phyloP scores from a whole-genome alignment of 1,284 basidiomycete genomes.

The Ustilago trichophora region DNA sequence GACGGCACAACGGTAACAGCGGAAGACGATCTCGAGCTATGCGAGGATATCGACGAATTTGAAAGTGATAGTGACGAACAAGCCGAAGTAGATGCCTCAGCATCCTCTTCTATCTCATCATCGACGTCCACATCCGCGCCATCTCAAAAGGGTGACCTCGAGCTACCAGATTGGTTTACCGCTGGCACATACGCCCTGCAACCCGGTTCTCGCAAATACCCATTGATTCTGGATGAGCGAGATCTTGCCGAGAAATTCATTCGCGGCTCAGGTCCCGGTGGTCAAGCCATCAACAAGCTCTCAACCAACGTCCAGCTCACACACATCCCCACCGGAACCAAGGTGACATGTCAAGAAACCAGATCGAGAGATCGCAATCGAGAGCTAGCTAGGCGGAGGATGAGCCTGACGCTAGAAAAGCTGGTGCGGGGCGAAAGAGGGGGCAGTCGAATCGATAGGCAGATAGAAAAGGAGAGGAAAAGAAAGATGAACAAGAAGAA shows the following conservation, averaged over 20 bases:
- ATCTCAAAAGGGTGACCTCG: not conserved
- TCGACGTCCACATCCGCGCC: not conserved
- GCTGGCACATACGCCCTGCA: constrained; percentile 48
- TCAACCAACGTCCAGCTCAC: constrained; percentile 57
- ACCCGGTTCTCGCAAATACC: constrained; percentile 53
- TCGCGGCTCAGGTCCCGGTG: constrained; percentile 63
- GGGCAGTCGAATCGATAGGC: constrained; percentile 39
- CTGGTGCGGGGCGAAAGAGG: constrained; percentile 37
- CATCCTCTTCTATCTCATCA: not conserved
- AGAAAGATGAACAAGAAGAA: constrained; percentile 55
- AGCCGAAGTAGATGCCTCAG: not conserved
- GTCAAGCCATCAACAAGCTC: constrained; percentile 65
- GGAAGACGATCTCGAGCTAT: not conserved
- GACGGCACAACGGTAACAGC: not conserved
- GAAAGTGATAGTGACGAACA: not conserved
- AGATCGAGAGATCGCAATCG: constrained; percentile 55
- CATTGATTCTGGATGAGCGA: constrained; percentile 55
- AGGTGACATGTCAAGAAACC: constrained; percentile 58
- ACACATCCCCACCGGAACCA: constrained; percentile 55
- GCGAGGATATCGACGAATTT: constrained; percentile 5
- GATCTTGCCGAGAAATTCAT: constrained; percentile 61
- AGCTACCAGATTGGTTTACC: constrained; percentile 53
- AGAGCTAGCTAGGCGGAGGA: constrained; percentile 48
- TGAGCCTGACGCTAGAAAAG: constrained; percentile 54
- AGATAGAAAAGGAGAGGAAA: constrained; percentile 49